Base-by-base conservation (phyloP, 345 rosid species). In the Rhodamnia argentea region DNA sequence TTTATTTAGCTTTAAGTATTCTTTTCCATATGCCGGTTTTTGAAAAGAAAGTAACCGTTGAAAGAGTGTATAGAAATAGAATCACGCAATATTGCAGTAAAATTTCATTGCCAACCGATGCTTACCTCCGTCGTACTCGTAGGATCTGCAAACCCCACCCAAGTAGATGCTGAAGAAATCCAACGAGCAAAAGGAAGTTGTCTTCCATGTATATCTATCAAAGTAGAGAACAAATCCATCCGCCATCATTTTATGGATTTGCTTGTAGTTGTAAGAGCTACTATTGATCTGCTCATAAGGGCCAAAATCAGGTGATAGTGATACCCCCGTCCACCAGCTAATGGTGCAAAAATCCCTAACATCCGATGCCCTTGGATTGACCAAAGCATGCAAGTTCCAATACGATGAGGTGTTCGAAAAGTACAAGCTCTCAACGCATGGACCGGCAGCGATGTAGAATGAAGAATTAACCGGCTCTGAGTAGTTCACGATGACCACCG, bases 91-190 rank as follows among this genome's bases (percentile, higher is more conserved):
- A 1, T 64, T 64, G 12, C n/a, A 10, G n/a, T 20, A 56, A 56
- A 54, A 56, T 23, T 56, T 56, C 12, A 3, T 20, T 22, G 59
- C 26, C 59, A 56, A 22, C 56, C 56, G 11, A 56, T 8, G 59
- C 59, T 22, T 56, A 24, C 62, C 62, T 54, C 56, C 56, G 20
- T 16, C 3, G 32, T n/a, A 0, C 29, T 58, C 5, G n/a, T n/a
- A n/a, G n/a, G 0, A 52, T 52, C 5, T 0, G 26, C 60, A 23
- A 8, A 20, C 11, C 23, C 10, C 0, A 56, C 62, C 6, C 11
- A 1, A 58, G 10, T 26, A 26, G 29, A 0, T 0, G 27, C 0
- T 2, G 27, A 24, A 0, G 27, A 24, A 58, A 58, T 0, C 0
- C 1, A 24, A 26, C 0, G 0, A 4, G 27, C 62, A 57, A 57